Percentiles rank a stretch among this genome's conserved stretches.
Evolutionary conservation across 257 asterid genomes (phyloP).

Genomic region (Forsythia suspensa): DNA sequence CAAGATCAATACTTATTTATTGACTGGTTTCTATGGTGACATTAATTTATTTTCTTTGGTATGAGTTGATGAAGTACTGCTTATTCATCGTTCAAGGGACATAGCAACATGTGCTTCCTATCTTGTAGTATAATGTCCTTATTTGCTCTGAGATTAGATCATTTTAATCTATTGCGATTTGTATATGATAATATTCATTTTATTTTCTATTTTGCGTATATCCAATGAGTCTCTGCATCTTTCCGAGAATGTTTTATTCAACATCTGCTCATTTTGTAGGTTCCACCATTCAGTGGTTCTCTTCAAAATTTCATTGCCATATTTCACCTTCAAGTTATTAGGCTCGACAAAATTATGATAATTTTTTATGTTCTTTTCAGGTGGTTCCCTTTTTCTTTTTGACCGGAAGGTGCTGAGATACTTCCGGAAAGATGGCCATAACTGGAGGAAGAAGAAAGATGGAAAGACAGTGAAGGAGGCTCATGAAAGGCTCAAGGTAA

Average conservation of each 20-base stretch:
- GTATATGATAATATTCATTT: not conserved
- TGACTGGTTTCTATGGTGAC: not conserved
- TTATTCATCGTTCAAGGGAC: not conserved
- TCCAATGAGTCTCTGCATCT: not conserved
- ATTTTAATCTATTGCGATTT: not conserved
- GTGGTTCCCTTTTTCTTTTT: constrained; percentile 92
- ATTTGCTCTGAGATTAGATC: not conserved
- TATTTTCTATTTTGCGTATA: not conserved
- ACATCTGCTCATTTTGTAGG: not conserved
- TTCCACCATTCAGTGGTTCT: not conserved
- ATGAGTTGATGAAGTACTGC: not conserved
- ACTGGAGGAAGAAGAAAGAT: constrained; percentile 93
- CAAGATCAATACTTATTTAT: not conserved
- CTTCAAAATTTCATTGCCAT: not conserved
- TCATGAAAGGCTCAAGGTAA: constrained; percentile 94
- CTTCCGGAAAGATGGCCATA: constrained; percentile 94
- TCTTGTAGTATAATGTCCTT: not conserved
- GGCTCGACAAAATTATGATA: not conserved
- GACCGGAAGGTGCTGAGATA: constrained; percentile 89
- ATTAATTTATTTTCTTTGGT: not conserved
- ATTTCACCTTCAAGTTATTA: not conserved
- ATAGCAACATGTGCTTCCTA: not conserved
- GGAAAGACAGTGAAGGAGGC: constrained; percentile 97
- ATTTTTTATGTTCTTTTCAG: constrained; percentile 33
- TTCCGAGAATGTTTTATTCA: not conserved